phyloP scores from a whole-genome alignment of 441 rosid species.

The Populus hybrid region DNA sequence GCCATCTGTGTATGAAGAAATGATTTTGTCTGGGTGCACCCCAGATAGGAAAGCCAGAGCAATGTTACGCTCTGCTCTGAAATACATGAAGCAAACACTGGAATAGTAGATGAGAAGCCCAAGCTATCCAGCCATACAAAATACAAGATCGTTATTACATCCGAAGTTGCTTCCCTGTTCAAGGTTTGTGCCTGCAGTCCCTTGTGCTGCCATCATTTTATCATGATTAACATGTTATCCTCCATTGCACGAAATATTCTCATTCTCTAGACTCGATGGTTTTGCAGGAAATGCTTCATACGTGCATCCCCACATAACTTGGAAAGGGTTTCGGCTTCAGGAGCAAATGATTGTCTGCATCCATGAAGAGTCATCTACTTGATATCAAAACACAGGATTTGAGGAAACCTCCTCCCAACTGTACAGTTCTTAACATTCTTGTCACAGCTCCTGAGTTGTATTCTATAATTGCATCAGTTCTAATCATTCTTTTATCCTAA shows the following conservation, averaged over 20 bases:
- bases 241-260: not conserved
- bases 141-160: not conserved
- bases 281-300: slow-evolving; percentile 21
- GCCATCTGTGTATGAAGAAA: slow-evolving; percentile 86
- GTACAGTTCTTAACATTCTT: not conserved
- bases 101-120: slow-evolving; percentile 28
- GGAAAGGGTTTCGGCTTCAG: slow-evolving; percentile 5
- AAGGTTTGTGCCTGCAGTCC: slow-evolving; percentile 27
- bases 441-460: not conserved
- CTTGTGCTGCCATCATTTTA: not conserved
- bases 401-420: not conserved
- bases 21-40: slow-evolving; percentile 79
- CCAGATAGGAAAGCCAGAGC: slow-evolving; percentile 95
- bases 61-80: slow-evolving; percentile 92
- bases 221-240: not conserved
- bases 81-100: slow-evolving; percentile 80
- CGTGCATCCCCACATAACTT: not conserved
- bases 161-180: slow-evolving; percentile 6
- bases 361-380: not conserved
- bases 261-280: not conserved
- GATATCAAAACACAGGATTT: not conserved
- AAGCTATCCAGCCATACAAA: slow-evolving; percentile 14
- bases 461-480: not conserved
- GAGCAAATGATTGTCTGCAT: not conserved
- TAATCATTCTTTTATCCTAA: not conserved